Conservation (phyloP, 148 eudicot species). For the Drosera capensis region DNA sequence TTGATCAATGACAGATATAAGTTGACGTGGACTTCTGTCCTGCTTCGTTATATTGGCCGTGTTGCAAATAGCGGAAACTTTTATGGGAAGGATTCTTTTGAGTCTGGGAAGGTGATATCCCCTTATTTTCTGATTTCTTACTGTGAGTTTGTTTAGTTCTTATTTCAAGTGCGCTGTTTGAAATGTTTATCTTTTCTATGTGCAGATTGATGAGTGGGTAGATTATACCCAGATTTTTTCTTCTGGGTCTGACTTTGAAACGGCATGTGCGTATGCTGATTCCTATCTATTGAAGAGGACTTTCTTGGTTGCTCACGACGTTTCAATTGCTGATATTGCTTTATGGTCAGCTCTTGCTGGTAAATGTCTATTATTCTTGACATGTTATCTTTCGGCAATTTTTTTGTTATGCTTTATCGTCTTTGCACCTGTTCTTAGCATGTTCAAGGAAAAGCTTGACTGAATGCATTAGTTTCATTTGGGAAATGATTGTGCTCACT, state of each 20-base stretch:
- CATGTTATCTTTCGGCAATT: neutral
- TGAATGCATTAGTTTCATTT: neutral
- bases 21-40: constrained; percentile 39
- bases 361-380: constrained; percentile 9
- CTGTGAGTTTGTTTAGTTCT: neutral
- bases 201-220: constrained; percentile 72
- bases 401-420: neutral
- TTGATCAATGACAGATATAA: too few species aligned
- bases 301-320: constrained; percentile 52
- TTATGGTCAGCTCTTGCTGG: constrained; percentile 87
- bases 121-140: neutral
- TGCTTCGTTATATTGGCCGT: constrained; percentile 55
- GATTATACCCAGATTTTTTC: constrained; percentile 52
- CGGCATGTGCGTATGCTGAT: constrained; percentile 57
- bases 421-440: neutral
- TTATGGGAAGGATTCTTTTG: constrained; percentile 38
- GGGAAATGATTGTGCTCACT: neutral
- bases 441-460: neutral
- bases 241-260: constrained; percentile 73
- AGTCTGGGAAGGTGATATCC: constrained; percentile 41
- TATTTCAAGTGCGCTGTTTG: neutral
- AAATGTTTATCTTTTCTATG: neutral
- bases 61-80: constrained; percentile 22
- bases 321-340: constrained; percentile 71
- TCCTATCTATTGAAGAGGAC: constrained; percentile 44